Evolutionary conservation across 768 basidiomycete species (phyloP).

Genomic region (Mycena leptocephala): DNA sequence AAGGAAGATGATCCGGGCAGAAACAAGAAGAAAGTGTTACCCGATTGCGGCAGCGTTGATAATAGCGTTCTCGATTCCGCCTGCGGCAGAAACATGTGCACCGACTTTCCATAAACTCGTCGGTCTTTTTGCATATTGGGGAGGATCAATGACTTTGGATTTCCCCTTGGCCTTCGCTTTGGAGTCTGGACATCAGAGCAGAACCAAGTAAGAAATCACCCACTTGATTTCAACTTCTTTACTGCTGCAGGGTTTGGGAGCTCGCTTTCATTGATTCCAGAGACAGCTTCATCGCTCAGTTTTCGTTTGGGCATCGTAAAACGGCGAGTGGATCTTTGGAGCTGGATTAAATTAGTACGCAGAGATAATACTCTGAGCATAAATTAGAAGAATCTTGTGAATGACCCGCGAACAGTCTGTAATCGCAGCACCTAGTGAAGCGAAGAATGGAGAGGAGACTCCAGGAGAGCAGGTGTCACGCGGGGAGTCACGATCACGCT

Average conservation of each 20-base stretch:
- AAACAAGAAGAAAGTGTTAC: slow-evolving; percentile 48
- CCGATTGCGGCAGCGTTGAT: slow-evolving; percentile 81
- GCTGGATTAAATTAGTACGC: background rate
- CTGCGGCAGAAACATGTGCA: slow-evolving; percentile 87
- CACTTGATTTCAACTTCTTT: slow-evolving; percentile 21
- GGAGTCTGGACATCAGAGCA: background rate
- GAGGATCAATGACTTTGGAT: slow-evolving; percentile 5
- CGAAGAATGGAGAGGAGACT: too few relatives aligned
- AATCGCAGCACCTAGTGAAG: background rate
- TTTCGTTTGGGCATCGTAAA: slow-evolving; percentile 29
- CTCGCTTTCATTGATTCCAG: slow-evolving; percentile 6
- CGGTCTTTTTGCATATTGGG: slow-evolving; percentile 37
- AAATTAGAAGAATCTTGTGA: background rate
- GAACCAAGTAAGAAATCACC: background rate
- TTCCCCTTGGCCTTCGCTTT: slow-evolving; percentile 12
- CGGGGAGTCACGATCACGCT: background rate
- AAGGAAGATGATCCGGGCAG: background rate
- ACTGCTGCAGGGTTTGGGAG: slow-evolving; percentile 9
- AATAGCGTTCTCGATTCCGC: slow-evolving; percentile 84
- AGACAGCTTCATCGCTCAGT: background rate
- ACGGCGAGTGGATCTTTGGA: background rate
- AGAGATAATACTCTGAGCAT: slow-evolving; percentile 5
- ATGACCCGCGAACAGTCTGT: too few relatives aligned
- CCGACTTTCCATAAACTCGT: slow-evolving; percentile 79
- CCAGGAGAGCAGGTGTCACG: background rate